phyloP scores from a whole-genome alignment of 2,329 filamentous ascomycete genomes.

The Aspergillus sp. region DNA sequence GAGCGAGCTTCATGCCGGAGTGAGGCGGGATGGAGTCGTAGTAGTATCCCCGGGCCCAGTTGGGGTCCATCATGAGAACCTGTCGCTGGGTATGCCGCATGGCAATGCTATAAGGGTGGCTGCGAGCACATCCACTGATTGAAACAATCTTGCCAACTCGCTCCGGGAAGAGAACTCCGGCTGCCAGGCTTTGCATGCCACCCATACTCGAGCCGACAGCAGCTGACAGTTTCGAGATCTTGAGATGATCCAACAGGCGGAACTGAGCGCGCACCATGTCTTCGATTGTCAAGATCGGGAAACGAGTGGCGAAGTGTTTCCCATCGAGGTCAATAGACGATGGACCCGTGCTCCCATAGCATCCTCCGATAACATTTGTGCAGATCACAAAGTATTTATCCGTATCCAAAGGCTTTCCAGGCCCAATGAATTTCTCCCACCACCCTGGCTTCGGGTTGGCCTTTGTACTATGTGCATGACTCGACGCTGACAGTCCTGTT shows the following conservation, averaged over 20 bases:
- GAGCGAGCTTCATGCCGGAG: constrained; percentile 94
- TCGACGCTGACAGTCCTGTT: constrained; percentile 94
- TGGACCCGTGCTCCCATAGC: constrained; percentile 93
- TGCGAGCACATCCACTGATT: constrained; percentile 91
- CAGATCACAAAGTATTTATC: constrained; percentile 92
- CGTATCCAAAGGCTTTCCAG: constrained; percentile 82
- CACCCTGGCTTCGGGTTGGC: constrained; percentile 87
- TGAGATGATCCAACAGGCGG: constrained; percentile 77
- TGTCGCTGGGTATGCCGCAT: constrained; percentile 98
- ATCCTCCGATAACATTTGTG: constrained; percentile 94
- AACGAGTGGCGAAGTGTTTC: constrained; percentile 87
- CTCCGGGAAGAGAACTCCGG: constrained; percentile 80
- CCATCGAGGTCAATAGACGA: constrained; percentile 87
- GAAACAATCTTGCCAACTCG: constrained; percentile 82
- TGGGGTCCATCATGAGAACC: constrained; percentile 98
- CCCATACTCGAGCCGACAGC: constrained; percentile 98
- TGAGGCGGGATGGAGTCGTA: constrained; percentile 88
- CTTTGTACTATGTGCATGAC: constrained; percentile 91
- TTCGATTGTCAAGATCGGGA: constrained; percentile 92
- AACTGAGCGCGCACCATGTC: constrained; percentile 99
- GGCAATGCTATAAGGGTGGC: constrained; percentile 96
- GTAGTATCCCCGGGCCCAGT: constrained; percentile 96
- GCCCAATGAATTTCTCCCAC: constrained; percentile 99
- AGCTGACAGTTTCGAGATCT: constrained; percentile 79
- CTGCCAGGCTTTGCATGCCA: constrained; percentile 93